These are phyloP conservation scores for Rhizoclosmatium globosum DNA, from an alignment of 192 early-diverging fungal genomes.

Conservation along the genomic window DNA sequence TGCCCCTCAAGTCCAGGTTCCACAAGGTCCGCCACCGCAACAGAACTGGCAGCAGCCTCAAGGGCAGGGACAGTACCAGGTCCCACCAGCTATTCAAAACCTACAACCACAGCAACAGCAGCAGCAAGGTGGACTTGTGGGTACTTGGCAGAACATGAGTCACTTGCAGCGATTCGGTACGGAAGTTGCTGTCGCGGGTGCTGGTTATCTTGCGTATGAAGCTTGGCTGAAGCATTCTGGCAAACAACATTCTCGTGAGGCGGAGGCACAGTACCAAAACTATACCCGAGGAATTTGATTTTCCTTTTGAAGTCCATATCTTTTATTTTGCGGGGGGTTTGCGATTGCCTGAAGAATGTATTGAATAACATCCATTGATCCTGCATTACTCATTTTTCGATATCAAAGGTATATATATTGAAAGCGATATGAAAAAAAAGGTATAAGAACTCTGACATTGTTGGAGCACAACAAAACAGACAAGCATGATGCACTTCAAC, in stretches of 20 bases:
- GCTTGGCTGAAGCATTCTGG: neutral
- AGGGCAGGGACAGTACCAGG: neutral
- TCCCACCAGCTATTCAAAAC: neutral
- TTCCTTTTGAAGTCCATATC: no score
- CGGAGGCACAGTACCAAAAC: neutral
- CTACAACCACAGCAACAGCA: neutral
- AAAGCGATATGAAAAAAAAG: no score
- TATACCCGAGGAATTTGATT: neutral
- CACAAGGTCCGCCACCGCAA: neutral
- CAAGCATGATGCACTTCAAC: no score
- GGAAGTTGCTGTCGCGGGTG: neutral
- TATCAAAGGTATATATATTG: no score
- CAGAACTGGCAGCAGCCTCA: neutral
- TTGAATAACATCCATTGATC: no score
- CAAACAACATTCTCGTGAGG: conserved; percentile 1
- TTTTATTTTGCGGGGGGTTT: no score
- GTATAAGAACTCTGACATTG: no score
- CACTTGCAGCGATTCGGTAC: conserved; percentile 1
- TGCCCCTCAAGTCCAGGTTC: neutral
- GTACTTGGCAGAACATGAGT: neutral
- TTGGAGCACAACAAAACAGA: no score
- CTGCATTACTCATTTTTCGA: no score
- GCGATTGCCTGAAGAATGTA: no score
- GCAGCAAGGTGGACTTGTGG: neutral
- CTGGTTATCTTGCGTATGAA: neutral